Conservation (phyloP, 73 alveolate species). For the Blepharisma japonicum region DNA sequence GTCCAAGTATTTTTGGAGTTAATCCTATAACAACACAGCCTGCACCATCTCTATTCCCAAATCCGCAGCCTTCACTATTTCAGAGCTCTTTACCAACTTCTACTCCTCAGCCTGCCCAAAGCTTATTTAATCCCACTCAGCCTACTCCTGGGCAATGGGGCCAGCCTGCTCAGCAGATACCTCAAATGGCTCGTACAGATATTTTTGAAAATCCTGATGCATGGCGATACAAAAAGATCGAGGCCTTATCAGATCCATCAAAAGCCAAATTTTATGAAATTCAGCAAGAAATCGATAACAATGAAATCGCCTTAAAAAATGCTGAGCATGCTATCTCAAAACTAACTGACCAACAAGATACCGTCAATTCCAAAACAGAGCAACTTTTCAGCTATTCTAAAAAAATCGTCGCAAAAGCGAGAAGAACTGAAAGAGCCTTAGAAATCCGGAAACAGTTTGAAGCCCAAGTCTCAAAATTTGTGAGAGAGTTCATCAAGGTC, state of each 20-base stretch:
- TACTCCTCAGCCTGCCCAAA: too few species aligned
- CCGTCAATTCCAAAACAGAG: neutral
- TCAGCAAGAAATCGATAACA: neutral
- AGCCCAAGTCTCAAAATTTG: neutral
- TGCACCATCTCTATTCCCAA: too few species aligned
- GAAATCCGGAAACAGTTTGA: slow-evolving; percentile 7
- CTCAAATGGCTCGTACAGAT: too few species aligned
- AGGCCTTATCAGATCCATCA: neutral
- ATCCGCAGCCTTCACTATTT: too few species aligned
- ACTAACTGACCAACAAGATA: neutral
- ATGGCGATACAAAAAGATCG: too few species aligned
- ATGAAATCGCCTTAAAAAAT: neutral
- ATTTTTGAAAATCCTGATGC: too few species aligned
- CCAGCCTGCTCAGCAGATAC: too few species aligned
- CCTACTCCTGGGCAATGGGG: too few species aligned
- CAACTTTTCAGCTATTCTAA: neutral
- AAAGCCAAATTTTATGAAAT: neutral
- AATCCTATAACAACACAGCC: too few species aligned
- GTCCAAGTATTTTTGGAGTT: too few species aligned
- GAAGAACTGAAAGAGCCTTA: neutral
- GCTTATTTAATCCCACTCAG: too few species aligned
- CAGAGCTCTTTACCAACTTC: too few species aligned
- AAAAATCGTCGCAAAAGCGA: neutral
- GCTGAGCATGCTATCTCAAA: neutral
- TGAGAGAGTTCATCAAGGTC: slow-evolving; percentile 1